Evolutionary conservation across 2,329 filamentous ascomycete species (phyloP).

Genomic region (Knoxdaviesia proteae): DNA sequence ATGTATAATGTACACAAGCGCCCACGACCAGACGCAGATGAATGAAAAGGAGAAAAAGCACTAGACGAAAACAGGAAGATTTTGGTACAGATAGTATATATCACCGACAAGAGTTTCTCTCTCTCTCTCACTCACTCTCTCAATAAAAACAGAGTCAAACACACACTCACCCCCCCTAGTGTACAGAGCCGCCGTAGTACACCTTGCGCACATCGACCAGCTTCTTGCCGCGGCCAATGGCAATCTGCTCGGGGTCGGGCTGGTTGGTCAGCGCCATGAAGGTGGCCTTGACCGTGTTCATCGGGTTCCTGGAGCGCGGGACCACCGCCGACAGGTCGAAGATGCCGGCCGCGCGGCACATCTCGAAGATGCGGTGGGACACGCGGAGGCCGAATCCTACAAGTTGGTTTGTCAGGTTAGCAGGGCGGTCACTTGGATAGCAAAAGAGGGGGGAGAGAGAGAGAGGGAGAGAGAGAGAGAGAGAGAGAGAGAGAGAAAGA

Average conservation of each 20-base stretch:
- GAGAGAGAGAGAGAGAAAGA: not conserved
- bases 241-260: constrained; percentile 73
- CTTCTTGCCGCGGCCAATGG: constrained; percentile 78
- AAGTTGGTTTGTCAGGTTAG: not conserved
- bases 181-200: constrained; percentile 71
- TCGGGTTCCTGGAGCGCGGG: constrained; percentile 73
- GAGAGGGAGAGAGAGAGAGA: not conserved
- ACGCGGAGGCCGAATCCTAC: constrained; percentile 84
- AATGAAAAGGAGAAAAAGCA: not conserved
- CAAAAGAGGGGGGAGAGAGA: not conserved
- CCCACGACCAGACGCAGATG: not conserved
- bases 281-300: constrained; percentile 93
- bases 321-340: constrained; percentile 70
- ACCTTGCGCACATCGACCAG: constrained; percentile 90
- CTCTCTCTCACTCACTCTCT: not conserved
- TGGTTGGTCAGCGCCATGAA: constrained; percentile 69
- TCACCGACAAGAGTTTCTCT: not conserved
- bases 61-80: not conserved
- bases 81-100: not conserved
- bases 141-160: not conserved
- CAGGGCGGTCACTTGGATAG: constrained; percentile 4
- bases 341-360: constrained; percentile 73
- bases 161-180: constrained; percentile 15
- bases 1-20: too few relatives aligned
- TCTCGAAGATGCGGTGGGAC: constrained; percentile 82